These are phyloP conservation scores for Mycena sp. DNA, from an alignment of 1,284 basidiomycete species.

Conservation along the genomic window DNA sequence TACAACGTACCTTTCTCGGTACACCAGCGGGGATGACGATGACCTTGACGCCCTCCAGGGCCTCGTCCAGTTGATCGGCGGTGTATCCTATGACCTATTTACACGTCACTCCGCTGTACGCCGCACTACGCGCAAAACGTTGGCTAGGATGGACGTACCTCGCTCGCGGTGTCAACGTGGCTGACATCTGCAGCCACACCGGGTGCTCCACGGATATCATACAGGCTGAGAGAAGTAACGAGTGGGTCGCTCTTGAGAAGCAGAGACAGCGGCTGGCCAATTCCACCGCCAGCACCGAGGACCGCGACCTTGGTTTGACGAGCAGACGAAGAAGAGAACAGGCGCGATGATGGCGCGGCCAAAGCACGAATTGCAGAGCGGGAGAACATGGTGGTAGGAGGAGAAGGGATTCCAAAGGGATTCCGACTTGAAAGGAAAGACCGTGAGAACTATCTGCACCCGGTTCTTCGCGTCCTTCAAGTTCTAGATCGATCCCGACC, in stretches of 20 bases:
- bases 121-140: background rate
- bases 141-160: constrained; percentile 59
- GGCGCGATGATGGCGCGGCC: constrained; percentile 58
- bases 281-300: constrained; percentile 93
- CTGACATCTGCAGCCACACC: constrained; percentile 94
- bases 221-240: constrained; percentile 82
- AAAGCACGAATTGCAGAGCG: constrained; percentile 61
- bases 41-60: constrained; percentile 87
- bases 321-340: constrained; percentile 82
- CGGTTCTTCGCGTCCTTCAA: background rate
- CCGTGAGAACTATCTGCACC: background rate
- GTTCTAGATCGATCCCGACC: background rate
- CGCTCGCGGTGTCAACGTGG: constrained; percentile 92
- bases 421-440: constrained; percentile 11
- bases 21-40: constrained; percentile 99
- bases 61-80: constrained; percentile 86
- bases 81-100: constrained; percentile 81
- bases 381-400: constrained; percentile 58
- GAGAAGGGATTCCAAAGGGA: too few relatives aligned
- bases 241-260: constrained; percentile 89
- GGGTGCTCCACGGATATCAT: constrained; percentile 92
- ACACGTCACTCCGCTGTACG: constrained; percentile 22
- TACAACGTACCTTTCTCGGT: constrained; percentile 81
- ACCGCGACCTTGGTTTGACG: constrained; percentile 88
- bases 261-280: constrained; percentile 91